Evolutionary conservation across 176 grass and related monocot species (phyloP).

Genomic region (Cenchrus americanus): DNA sequence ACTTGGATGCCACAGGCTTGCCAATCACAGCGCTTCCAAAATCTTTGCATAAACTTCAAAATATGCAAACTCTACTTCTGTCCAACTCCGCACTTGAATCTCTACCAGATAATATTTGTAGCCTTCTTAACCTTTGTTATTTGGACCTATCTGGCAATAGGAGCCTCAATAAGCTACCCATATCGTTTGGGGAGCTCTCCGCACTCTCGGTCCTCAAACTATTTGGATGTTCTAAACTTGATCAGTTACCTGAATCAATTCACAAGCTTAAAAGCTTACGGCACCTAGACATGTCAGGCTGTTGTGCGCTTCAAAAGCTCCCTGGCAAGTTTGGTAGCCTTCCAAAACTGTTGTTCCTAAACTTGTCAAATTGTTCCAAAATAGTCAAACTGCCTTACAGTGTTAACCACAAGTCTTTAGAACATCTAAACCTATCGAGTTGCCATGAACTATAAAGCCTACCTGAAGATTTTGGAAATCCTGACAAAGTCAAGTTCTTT

Average conservation of each 20-base stretch:
- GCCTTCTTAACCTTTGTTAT: conserved; percentile 37
- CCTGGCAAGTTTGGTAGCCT: no score
- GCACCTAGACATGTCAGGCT: conserved; percentile 26
- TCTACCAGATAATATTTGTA: conserved; percentile 35
- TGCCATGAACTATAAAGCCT: no score
- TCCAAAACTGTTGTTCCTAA: no score
- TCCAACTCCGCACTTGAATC: conserved; percentile 41
- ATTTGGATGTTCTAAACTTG: neutral
- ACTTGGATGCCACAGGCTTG: conserved; percentile 41
- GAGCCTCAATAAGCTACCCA: neutral
- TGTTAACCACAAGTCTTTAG: no score
- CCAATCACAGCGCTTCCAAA: conserved; percentile 40
- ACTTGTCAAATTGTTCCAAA: no score
- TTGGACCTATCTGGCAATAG: conserved; percentile 37
- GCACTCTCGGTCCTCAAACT: neutral
- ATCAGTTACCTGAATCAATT: conserved; percentile 39
- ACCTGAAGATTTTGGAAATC: no score
- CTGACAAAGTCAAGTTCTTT: no score
- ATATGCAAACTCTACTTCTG: conserved; percentile 45
- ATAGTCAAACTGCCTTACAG: no score
- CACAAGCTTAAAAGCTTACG: conserved; percentile 26
- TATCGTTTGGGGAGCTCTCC: neutral
- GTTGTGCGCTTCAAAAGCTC: conserved; percentile 14
- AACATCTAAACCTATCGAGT: no score
- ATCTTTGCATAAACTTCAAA: conserved; percentile 26